These are phyloP conservation scores for Ceratobasidium sp. DNA, from an alignment of 1,284 basidiomycete genomes.

Conservation along the genomic window DNA sequence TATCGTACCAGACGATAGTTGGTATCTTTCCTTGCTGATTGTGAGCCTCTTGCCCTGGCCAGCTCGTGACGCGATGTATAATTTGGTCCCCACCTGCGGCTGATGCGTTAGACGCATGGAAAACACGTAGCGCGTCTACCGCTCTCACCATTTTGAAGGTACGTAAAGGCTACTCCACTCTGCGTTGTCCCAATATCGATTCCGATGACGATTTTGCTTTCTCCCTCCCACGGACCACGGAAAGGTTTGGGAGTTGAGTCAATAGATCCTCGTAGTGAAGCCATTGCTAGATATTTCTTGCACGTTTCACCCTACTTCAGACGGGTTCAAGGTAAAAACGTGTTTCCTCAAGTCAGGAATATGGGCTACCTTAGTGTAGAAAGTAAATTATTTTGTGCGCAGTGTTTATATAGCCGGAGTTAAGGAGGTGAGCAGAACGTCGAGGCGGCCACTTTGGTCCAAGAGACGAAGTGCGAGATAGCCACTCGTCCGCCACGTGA, in stretches of 20 bases:
- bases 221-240: conserved; percentile 28
- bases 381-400: too few species aligned
- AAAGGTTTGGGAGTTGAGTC: conserved; percentile 2
- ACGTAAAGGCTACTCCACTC: conserved; percentile 31
- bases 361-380: too few species aligned
- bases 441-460: too few species aligned
- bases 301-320: neutral
- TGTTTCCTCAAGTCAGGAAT: neutral
- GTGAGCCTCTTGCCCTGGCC: conserved; percentile 37
- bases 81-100: neutral
- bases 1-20: conserved; percentile 35
- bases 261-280: neutral
- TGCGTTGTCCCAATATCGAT: conserved; percentile 39
- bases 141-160: conserved; percentile 12
- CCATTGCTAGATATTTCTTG: neutral
- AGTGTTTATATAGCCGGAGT: too few species aligned
- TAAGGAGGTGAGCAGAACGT: too few species aligned
- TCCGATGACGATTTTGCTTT: conserved; percentile 36
- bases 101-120: neutral
- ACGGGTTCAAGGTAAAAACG: neutral
- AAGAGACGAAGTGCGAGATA: too few species aligned
- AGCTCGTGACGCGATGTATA: conserved; percentile 23
- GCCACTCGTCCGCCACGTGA: too few species aligned
- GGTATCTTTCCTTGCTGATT: conserved; percentile 34
- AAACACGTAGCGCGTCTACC: neutral